Conservation (phyloP, 1,284 basidiomycete genomes). For the Irpex lacteus region DNA sequence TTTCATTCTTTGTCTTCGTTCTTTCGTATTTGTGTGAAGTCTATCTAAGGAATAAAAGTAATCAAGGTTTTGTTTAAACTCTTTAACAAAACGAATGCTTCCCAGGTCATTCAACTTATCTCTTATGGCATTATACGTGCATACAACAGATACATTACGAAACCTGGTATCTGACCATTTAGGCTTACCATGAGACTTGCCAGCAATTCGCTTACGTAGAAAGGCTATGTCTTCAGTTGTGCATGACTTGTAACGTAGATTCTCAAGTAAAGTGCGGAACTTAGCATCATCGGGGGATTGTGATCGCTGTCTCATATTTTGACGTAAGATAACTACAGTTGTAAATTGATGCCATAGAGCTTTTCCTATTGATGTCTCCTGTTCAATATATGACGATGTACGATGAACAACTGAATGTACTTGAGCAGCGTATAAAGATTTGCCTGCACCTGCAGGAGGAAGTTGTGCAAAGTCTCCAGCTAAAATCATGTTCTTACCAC, state of each 20-base stretch:
- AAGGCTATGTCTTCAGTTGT: slow-evolving; percentile 31
- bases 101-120: slow-evolving; percentile 33
- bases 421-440: neutral
- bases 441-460: slow-evolving; percentile 6
- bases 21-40: neutral
- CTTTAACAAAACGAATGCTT: slow-evolving; percentile 25
- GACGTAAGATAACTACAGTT: slow-evolving; percentile 21
- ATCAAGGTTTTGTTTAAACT: slow-evolving; percentile 24
- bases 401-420: neutral
- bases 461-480: slow-evolving; percentile 21
- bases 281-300: slow-evolving; percentile 23
- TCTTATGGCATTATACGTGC: slow-evolving; percentile 28
- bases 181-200: neutral
- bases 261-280: slow-evolving; percentile 29
- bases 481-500: slow-evolving; percentile 17
- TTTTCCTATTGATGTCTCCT: slow-evolving; percentile 16
- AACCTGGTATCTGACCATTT: slow-evolving; percentile 22
- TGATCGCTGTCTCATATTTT: slow-evolving; percentile 30
- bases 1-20: neutral
- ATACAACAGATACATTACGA: slow-evolving; percentile 32
- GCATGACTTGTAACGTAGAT: slow-evolving; percentile 34
- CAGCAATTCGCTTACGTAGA: slow-evolving; percentile 22
- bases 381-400: neutral
- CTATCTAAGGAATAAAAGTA: slow-evolving; percentile 31
- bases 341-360: slow-evolving; percentile 22